Percentiles rank a stretch among this genome's conserved stretches.
Evolutionary conservation across 768 basidiomycete species (phyloP).

Genomic region (Rossbeevera mucosa): DNA sequence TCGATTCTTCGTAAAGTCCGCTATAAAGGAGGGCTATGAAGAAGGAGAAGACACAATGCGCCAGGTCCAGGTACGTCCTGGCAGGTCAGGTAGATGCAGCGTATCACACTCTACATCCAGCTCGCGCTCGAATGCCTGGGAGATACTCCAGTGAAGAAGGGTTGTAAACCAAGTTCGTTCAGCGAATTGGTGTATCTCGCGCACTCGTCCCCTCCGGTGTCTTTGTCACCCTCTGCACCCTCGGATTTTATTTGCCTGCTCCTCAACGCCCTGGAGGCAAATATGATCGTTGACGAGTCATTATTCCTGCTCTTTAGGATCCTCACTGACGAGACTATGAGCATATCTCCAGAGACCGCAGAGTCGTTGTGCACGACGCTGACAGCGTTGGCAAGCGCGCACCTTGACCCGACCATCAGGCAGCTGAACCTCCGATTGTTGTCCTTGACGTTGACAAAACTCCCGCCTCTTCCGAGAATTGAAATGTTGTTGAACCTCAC

Average conservation of each 20-base stretch:
- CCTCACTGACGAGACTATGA: conserved; percentile 9
- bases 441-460: conserved; percentile 46
- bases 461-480: conserved; percentile 46
- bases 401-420: conserved; percentile 54
- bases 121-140: conserved; percentile 35
- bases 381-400: conserved; percentile 54
- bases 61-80: conserved; percentile 37
- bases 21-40: conserved; percentile 34
- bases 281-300: conserved; percentile 53
- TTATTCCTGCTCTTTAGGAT: conserved; percentile 50
- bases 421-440: conserved; percentile 61
- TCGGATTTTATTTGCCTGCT: conserved; percentile 38
- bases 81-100: background rate
- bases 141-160: background rate
- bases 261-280: conserved; percentile 49
- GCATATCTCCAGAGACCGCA: conserved; percentile 41
- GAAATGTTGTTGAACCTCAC: conserved; percentile 54
- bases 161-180: conserved; percentile 23
- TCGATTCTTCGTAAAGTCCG: conserved; percentile 36
- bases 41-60: conserved; percentile 36
- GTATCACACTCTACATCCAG: conserved; percentile 13
- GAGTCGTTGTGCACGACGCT: conserved; percentile 47
- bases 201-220: conserved; percentile 13
- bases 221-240: conserved; percentile 10
- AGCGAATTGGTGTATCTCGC: conserved; percentile 26